Percentiles rank a stretch among this genome's conserved stretches.
Conservation (phyloP, 306 rosid genomes). For the Prunus padus region DNA sequence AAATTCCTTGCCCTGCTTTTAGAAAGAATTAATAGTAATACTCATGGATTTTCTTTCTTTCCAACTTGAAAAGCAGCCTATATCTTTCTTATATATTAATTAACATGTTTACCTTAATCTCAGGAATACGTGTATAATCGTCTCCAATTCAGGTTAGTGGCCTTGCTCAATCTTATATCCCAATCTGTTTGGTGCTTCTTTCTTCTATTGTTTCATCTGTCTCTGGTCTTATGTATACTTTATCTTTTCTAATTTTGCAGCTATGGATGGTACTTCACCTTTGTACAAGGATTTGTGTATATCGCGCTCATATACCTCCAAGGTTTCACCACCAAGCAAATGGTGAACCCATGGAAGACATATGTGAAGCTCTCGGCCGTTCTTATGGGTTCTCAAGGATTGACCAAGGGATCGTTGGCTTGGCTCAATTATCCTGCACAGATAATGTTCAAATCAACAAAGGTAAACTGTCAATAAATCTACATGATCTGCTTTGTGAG, state of each 20-base stretch:
- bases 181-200: neutral
- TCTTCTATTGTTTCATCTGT: neutral
- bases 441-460: slow-evolving; percentile 71
- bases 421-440: slow-evolving; percentile 69
- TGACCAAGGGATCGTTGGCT: slow-evolving; percentile 64
- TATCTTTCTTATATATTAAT: neutral
- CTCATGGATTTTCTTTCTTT: neutral
- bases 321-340: slow-evolving; percentile 58
- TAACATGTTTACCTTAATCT: slow-evolving; percentile 6
- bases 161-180: neutral
- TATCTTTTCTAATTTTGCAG: slow-evolving; percentile 27
- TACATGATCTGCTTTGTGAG: neutral
- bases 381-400: slow-evolving; percentile 69
- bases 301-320: slow-evolving; percentile 44
- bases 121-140: slow-evolving; percentile 68
- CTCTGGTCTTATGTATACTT: neutral
- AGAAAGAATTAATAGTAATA: neutral
- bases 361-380: slow-evolving; percentile 65
- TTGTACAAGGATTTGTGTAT: slow-evolving; percentile 67
- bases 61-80: neutral
- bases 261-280: slow-evolving; percentile 70
- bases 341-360: slow-evolving; percentile 63
- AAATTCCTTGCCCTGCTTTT: neutral
- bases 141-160: slow-evolving; percentile 50
- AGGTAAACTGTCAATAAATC: slow-evolving; percentile 26